Evolutionary conservation across 83 land plant species (phyloP).

Genomic region (Picea engelmannii): DNA sequence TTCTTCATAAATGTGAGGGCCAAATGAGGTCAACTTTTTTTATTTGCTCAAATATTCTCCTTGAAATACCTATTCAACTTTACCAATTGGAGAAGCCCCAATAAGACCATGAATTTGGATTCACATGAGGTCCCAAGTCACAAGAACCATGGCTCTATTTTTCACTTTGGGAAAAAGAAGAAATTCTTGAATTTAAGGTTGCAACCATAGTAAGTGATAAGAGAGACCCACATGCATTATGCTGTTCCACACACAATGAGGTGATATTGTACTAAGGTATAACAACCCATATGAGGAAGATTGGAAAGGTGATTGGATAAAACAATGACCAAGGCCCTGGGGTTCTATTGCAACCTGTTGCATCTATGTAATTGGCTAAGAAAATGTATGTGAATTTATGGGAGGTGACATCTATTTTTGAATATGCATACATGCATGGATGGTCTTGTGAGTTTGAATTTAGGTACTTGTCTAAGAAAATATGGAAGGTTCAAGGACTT

Average conservation of each 20-base stretch:
- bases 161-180: slow-evolving; percentile 45
- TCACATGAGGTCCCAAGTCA: slow-evolving; percentile 16
- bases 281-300: slow-evolving; percentile 6
- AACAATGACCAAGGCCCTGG: slow-evolving; percentile 29
- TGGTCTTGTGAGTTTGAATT: slow-evolving; percentile 27
- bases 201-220: slow-evolving; percentile 33
- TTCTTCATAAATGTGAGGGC: too few species aligned
- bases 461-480: slow-evolving; percentile 22
- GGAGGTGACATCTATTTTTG: slow-evolving; percentile 52
- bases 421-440: slow-evolving; percentile 40
- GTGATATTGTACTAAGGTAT: slow-evolving; percentile 31
- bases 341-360: slow-evolving; percentile 17
- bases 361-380: slow-evolving; percentile 16
- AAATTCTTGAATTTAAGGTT: background rate
- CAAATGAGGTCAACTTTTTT: too few species aligned
- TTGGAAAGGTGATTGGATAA: slow-evolving; percentile 49
- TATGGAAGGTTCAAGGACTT: slow-evolving; percentile 25
- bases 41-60: too few species aligned
- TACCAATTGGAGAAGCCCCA: slow-evolving; percentile 70
- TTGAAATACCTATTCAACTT: slow-evolving; percentile 57
- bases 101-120: slow-evolving; percentile 32
- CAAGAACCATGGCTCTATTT: slow-evolving; percentile 51
- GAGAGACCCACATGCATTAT: slow-evolving; percentile 35
- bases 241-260: slow-evolving; percentile 27
- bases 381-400: slow-evolving; percentile 44